Evolutionary conservation across 2,329 filamentous ascomycete species (phyloP), one percentile per base, ranked within the genome.

Genomic region (Chaetothyriales sp.): DNA sequence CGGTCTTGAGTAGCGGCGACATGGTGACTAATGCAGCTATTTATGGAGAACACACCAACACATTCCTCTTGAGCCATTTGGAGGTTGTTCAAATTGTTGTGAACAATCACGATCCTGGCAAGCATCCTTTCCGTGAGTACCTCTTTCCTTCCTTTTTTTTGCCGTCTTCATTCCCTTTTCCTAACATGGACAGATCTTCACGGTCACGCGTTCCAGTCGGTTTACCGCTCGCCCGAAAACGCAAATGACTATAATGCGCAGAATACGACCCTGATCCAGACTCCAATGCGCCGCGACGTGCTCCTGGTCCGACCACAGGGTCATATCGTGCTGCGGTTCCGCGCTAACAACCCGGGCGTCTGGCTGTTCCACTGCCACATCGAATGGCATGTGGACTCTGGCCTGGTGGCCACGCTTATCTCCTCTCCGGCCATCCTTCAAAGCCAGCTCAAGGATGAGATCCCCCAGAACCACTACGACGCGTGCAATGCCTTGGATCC

Each of bases 141-240:
- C 10, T 33, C 2, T 19, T 45, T 45, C 15, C 15, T 82, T 83
- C 69, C 81, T 84, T 65, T 66, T 92, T 1, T 18, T 15, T 46
- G 19, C 5, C 2, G 4, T 28, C 13, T 13, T n/a, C 4, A 18
- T 2, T 18, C 2, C 44, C 8, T 44, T 48, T 2, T 82, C 83
- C 70, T 81, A 40, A 15, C 2, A 40, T 10, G 5, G 33, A 15
- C 15, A 40, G 33, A 85, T 66, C 67, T 94, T 1, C 89, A 92
- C 69, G 85, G 85, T 0, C 84, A 88, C 65, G 72, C 77, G 58
- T 88, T 89, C 69, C 85, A 86, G 66, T 69, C 80, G 18, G 60
- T 76, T 29, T 54, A 61, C n/a, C 66, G 58, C 22, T 49, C 56
- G n/a, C 51, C 52, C 3, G 58, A 61, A 1, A 51, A 60, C 2